These are phyloP conservation scores for Candida chauliodis DNA, from an alignment of 805 yeast genomes.

Conservation along the genomic window DNA sequence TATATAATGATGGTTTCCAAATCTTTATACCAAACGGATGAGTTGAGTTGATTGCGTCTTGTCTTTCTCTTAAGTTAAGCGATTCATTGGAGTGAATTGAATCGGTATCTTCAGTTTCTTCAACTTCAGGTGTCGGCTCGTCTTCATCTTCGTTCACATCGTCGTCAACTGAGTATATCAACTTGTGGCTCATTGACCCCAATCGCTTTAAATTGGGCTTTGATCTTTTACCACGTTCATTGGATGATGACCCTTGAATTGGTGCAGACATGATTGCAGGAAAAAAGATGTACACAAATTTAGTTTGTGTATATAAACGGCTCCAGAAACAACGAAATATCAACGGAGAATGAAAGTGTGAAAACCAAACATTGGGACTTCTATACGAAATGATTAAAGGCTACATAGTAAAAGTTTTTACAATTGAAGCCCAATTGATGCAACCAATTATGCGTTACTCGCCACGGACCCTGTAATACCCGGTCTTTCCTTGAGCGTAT, in stretches of 20 bases:
- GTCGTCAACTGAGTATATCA: slow-evolving; percentile 76
- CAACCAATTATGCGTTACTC: no score
- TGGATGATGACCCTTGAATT: slow-evolving; percentile 4
- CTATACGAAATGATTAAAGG: no score
- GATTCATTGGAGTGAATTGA: slow-evolving; percentile 53
- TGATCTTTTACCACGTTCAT: slow-evolving; percentile 4
- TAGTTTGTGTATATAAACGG: no score
- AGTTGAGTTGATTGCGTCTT: slow-evolving; percentile 91
- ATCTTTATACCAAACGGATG: slow-evolving; percentile 98
- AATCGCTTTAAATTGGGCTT: slow-evolving; percentile 32
- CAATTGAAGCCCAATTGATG: no score
- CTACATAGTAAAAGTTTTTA: no score
- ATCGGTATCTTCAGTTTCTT: slow-evolving; percentile 35
- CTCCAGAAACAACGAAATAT: no score
- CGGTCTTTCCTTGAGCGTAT: no score
- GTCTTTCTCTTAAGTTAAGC: slow-evolving; percentile 85
- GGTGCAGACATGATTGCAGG: slow-evolving; percentile 5
- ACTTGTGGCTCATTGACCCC: slow-evolving; percentile 17
- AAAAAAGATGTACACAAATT: background rate
- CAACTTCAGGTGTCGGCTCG: slow-evolving; percentile 28
- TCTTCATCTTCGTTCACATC: slow-evolving; percentile 65
- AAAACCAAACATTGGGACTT: no score
- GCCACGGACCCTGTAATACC: no score
- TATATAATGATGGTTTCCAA: slow-evolving; percentile 97
- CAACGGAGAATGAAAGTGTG: no score